Base-by-base conservation (phyloP, 2,329 filamentous ascomycete species). In the Xylariaceae sp. region DNA sequence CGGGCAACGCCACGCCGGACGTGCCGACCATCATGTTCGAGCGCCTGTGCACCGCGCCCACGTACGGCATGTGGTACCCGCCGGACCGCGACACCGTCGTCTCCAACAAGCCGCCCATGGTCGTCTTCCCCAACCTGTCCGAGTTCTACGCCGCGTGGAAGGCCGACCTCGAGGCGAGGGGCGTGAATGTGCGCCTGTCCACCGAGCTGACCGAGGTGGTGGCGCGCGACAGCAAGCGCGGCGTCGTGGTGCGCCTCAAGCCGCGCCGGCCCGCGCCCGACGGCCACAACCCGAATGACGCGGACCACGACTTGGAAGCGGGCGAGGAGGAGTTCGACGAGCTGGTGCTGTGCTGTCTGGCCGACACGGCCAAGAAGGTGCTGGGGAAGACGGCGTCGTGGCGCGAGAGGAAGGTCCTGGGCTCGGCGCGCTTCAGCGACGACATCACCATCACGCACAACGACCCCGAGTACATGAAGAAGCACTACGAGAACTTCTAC, bases 371-470 rank as follows among this genome's bases (percentile, higher is more conserved):
- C 10, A 74, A 78, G 37, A 67, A 68, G 11, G 64, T 83, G 4
- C 67, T 84, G 1, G 68, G 69, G 28, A 63, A 67, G 5, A 71
- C 68, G 2, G 71, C 76, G 17, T 70, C 70, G 6, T 65, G 72
- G 63, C 65, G 70, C 24, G 82, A 89, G 53, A 74, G 65, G 31
- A 68, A 70, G 27, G 73, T 90, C 8, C 71, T 89, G 0, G 78
- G 80, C n/a, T 75, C 77, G 12, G 81, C 81, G 8, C 76, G 75
- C 38, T 77, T 83, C 55, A 75, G 71, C 48, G 73, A 84, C 60
- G 80, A 85, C 52, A 72, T 84, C 35, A 84, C 80, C 11, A 68
- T 84, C 41, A 84, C 80, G 2, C 80, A 84, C 52, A 71, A 65
- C 44, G 80, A 85, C 51, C 58, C 61, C 5, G 60, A 67, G 9